A percentile compares a stretch with the other conserved stretches of the same genome.
These are phyloP conservation scores for Colletotrichum sp. DNA, from an alignment of 2,329 filamentous ascomycete species.

Conservation along the genomic window DNA sequence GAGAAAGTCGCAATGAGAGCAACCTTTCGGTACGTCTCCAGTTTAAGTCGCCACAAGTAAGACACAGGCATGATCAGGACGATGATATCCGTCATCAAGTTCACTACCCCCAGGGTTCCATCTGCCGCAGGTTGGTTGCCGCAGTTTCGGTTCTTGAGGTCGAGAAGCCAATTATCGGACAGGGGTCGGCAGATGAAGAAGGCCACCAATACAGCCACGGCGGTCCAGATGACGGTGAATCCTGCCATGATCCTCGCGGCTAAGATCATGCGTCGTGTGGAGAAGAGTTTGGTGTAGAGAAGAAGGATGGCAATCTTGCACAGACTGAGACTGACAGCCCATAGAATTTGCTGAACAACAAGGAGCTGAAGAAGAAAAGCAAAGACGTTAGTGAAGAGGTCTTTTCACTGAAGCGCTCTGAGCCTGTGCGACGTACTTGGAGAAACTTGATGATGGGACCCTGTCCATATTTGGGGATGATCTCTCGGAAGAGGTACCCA, in stretches of 20 bases:
- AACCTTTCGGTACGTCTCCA: constrained; percentile 33
- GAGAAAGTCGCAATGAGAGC: constrained; percentile 33
- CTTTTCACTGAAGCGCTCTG: neutral
- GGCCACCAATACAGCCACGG: constrained; percentile 31
- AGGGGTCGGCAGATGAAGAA: constrained; percentile 42
- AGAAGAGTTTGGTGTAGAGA: constrained; percentile 33
- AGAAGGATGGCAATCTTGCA: constrained; percentile 35
- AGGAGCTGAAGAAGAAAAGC: constrained; percentile 11
- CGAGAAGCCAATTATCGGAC: constrained; percentile 36
- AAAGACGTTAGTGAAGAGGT: neutral
- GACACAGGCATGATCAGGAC: constrained; percentile 28
- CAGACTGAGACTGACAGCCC: constrained; percentile 32
- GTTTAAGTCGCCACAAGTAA: constrained; percentile 29
- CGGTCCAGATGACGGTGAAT: constrained; percentile 30
- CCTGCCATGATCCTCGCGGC: constrained; percentile 27
- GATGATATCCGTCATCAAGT: constrained; percentile 28
- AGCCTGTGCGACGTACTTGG: neutral
- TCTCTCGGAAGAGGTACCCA: constrained; percentile 4
- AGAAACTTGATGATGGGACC: constrained; percentile 14
- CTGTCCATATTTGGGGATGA: constrained; percentile 7
- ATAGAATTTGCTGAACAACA: constrained; percentile 32
- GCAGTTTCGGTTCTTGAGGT: constrained; percentile 21
- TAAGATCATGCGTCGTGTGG: constrained; percentile 27
- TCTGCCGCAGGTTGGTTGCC: constrained; percentile 31
- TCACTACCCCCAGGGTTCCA: constrained; percentile 30